phyloP scores from a whole-genome alignment of 768 basidiomycete species.

The Xerocomellus amylosporus region DNA sequence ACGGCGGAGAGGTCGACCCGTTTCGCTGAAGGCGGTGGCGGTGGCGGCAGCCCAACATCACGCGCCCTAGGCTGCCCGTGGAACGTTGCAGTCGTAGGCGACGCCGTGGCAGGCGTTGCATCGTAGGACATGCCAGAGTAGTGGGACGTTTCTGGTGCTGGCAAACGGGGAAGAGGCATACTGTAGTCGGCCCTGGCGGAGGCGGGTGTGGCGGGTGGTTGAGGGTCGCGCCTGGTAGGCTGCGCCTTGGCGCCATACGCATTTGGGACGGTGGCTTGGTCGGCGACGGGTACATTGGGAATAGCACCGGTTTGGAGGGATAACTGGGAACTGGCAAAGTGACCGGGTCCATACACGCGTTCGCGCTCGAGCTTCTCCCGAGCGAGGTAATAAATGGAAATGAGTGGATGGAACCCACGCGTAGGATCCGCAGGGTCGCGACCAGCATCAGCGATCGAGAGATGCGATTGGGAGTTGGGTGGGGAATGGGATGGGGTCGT shows the following conservation, averaged over 20 bases:
- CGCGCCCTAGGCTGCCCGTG: slow-evolving; percentile 62
- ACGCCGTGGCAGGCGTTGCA: slow-evolving; percentile 40
- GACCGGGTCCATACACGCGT: slow-evolving; percentile 86
- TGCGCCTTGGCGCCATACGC: slow-evolving; percentile 27
- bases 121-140: slow-evolving; percentile 84
- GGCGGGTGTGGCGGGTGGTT: slow-evolving; percentile 22
- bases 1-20: slow-evolving; percentile 27
- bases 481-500: slow-evolving; percentile 58
- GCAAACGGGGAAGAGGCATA: slow-evolving; percentile 79
- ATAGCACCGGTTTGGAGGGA: slow-evolving; percentile 44
- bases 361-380: slow-evolving; percentile 96
- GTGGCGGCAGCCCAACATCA: slow-evolving; percentile 53
- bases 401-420: slow-evolving; percentile 87
- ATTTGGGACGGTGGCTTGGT: slow-evolving; percentile 19
- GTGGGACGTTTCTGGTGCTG: slow-evolving; percentile 78
- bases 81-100: slow-evolving; percentile 60
- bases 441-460: slow-evolving; percentile 47
- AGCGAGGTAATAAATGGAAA: slow-evolving; percentile 95
- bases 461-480: slow-evolving; percentile 55
- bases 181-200: slow-evolving; percentile 65
- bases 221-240: slow-evolving; percentile 33
- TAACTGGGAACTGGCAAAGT: slow-evolving; percentile 90
- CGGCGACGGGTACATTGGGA: slow-evolving; percentile 13
- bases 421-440: slow-evolving; percentile 76
- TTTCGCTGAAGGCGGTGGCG: slow-evolving; percentile 29